These are phyloP conservation scores for Myxozyma neotropica DNA, from an alignment of 805 yeast genomes.

Conservation along the genomic window DNA sequence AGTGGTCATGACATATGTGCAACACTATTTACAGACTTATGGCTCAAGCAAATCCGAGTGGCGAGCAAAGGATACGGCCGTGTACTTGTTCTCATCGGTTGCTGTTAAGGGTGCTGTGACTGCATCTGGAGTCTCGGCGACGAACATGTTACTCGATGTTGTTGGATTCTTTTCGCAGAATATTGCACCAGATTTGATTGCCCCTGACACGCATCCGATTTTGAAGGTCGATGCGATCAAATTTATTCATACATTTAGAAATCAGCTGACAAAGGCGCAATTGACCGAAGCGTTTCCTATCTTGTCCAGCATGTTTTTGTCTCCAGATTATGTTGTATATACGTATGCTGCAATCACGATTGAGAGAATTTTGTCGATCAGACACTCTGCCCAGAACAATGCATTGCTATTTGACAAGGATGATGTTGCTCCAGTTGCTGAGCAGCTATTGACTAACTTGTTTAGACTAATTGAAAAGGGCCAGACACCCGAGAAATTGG, in stretches of 20 bases:
- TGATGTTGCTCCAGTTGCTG: slow-evolving; percentile 68
- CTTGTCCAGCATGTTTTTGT: slow-evolving; percentile 67
- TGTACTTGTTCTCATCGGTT: slow-evolving; percentile 80
- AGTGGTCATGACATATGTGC: slow-evolving; percentile 72
- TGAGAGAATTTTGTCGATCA: slow-evolving; percentile 81
- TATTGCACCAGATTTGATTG: slow-evolving; percentile 79
- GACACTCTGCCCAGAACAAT: slow-evolving; percentile 49
- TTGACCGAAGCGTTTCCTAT: slow-evolving; percentile 77
- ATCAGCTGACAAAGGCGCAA: slow-evolving; percentile 87
- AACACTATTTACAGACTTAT: slow-evolving; percentile 61
- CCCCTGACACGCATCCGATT: slow-evolving; percentile 63
- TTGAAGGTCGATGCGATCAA: slow-evolving; percentile 90
- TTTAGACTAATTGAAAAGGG: slow-evolving; percentile 66
- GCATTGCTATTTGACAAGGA: slow-evolving; percentile 65
- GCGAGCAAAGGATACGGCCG: slow-evolving; percentile 85
- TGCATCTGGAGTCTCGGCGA: slow-evolving; percentile 80
- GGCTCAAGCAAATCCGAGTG: slow-evolving; percentile 54
- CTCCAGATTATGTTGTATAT: slow-evolving; percentile 75
- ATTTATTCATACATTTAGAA: slow-evolving; percentile 84
- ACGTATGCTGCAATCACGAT: slow-evolving; percentile 93
- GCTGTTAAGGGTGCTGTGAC: slow-evolving; percentile 93
- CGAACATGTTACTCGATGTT: slow-evolving; percentile 82
- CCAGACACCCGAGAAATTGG: slow-evolving; percentile 80
- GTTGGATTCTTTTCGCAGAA: slow-evolving; percentile 79
- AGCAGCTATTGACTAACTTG: slow-evolving; percentile 63